Evolutionary conservation across 352 stramenopile genomes (phyloP).

Genomic region (Globisporangium rhizosaccharum): DNA sequence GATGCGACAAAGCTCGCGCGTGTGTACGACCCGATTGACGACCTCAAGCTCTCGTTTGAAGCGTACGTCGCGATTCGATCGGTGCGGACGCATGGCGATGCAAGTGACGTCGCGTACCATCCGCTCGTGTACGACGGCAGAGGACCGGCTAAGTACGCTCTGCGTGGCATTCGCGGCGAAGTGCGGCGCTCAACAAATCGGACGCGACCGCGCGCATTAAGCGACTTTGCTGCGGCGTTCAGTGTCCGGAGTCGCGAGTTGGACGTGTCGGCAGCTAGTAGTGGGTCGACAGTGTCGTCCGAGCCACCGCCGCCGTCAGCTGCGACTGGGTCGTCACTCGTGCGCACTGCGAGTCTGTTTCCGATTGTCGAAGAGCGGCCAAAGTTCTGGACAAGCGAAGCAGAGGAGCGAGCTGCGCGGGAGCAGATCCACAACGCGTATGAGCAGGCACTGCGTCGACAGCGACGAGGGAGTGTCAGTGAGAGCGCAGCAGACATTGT

Average conservation of each 20-base stretch:
- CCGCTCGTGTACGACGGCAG: slow-evolving; percentile 60
- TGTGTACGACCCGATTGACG: slow-evolving; percentile 50
- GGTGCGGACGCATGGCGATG: slow-evolving; percentile 17
- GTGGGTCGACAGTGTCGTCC: too few species aligned
- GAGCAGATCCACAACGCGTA: slow-evolving; percentile 5
- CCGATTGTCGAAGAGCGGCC: slow-evolving; percentile 18
- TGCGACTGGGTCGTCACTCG: neutral
- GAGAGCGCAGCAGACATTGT: too few species aligned
- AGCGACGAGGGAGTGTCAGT: too few species aligned
- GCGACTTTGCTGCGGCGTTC: too few species aligned
- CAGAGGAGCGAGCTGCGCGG: neutral
- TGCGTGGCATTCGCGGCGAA: slow-evolving; percentile 27
- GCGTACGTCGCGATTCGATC: slow-evolving; percentile 49
- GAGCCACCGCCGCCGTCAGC: too few species aligned
- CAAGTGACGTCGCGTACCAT: slow-evolving; percentile 64
- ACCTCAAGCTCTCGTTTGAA: slow-evolving; percentile 78
- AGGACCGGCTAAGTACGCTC: slow-evolving; percentile 36
- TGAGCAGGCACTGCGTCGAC: neutral
- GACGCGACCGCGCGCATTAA: too few species aligned
- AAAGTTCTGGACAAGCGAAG: slow-evolving; percentile 1
- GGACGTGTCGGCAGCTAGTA: too few species aligned
- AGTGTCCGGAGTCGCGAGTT: too few species aligned
- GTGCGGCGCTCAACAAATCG: too few species aligned
- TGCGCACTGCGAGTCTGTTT: slow-evolving; percentile 11
- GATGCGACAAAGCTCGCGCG: slow-evolving; percentile 53